A percentile compares a stretch with the other conserved stretches of the same genome.
phyloP scores from a whole-genome alignment of 805 yeast species.

The Limtongia smithiae region DNA sequence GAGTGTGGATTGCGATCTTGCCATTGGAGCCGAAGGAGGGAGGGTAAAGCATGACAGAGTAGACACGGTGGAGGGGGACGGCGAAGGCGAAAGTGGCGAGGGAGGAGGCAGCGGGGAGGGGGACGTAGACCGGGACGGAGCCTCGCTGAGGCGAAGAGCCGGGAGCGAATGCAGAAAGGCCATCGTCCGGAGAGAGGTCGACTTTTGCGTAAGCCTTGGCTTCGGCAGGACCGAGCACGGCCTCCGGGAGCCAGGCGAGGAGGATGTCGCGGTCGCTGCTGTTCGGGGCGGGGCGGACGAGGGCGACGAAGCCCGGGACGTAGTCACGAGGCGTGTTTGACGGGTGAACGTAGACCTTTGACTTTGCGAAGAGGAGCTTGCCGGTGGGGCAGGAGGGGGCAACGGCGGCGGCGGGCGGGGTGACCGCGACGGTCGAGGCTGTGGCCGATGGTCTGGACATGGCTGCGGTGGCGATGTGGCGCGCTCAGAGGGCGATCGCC shows the following conservation, averaged over 20 bases:
- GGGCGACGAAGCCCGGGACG: constrained; percentile 68
- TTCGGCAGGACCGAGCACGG: constrained; percentile 46
- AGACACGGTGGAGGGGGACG: constrained; percentile 55
- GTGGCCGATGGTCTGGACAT: too few species aligned
- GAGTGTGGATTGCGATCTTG: constrained; percentile 69
- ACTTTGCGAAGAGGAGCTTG: constrained; percentile 40
- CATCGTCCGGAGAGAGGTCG: constrained; percentile 44
- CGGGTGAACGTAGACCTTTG: constrained; percentile 75
- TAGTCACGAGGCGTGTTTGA: constrained; percentile 70
- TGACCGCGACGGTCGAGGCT: background rate
- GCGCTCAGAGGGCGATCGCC: too few species aligned
- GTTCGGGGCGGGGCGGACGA: constrained; percentile 53
- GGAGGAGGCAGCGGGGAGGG: constrained; percentile 52
- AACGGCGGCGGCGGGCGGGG: constrained; percentile 2
- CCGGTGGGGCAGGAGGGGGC: constrained; percentile 10
- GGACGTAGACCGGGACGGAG: constrained; percentile 39
- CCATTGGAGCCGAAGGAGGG: constrained; percentile 88
- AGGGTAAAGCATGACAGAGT: constrained; percentile 75
- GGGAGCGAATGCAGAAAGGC: background rate
- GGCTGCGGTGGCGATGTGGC: too few species aligned
- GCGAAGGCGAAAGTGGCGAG: constrained; percentile 67
- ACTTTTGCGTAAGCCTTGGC: constrained; percentile 46
- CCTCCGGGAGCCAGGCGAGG: constrained; percentile 64
- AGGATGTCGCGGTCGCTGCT: constrained; percentile 49
- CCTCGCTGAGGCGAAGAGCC: constrained; percentile 23